Evolutionary conservation across 2,329 filamentous ascomycete genomes (phyloP).

Genomic region (Zelopaecilomyces penicillatus): DNA sequence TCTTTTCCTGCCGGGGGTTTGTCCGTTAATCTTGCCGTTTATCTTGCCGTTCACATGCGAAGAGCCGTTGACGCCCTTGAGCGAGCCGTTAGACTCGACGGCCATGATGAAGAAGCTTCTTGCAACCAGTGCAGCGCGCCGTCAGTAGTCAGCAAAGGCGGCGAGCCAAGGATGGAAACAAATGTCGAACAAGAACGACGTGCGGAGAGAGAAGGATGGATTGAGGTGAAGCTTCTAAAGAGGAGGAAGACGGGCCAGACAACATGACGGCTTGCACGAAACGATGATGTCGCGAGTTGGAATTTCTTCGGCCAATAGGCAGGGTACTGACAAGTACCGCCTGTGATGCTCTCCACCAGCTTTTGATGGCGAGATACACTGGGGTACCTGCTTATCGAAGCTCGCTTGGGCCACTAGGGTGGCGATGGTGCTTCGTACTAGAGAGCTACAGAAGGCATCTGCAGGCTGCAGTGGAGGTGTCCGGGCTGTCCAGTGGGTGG

Average conservation of each 20-base stretch:
- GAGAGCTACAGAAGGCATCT: too few species aligned
- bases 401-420: too few species aligned
- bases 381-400: too few species aligned
- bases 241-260: not conserved
- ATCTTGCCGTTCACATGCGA: constrained; percentile 25
- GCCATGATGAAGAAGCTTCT: constrained; percentile 23
- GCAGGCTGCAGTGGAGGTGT: too few species aligned
- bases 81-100: constrained; percentile 20
- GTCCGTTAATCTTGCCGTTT: constrained; percentile 25
- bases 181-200: not conserved
- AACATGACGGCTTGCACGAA: too few species aligned
- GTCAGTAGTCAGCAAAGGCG: not conserved
- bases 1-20: constrained; percentile 16
- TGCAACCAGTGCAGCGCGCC: constrained; percentile 10
- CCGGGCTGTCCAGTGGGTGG: too few species aligned
- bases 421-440: too few species aligned
- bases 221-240: not conserved
- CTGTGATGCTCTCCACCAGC: too few species aligned
- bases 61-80: constrained; percentile 32
- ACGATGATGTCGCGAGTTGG: too few species aligned
- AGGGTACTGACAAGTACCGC: too few species aligned
- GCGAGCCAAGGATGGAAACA: constrained; percentile 4
- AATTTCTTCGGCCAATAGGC: too few species aligned
- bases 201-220: not conserved
- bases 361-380: too few species aligned